Conservation (phyloP, 2,329 filamentous ascomycete genomes). For the Magnaporthales sp. region DNA sequence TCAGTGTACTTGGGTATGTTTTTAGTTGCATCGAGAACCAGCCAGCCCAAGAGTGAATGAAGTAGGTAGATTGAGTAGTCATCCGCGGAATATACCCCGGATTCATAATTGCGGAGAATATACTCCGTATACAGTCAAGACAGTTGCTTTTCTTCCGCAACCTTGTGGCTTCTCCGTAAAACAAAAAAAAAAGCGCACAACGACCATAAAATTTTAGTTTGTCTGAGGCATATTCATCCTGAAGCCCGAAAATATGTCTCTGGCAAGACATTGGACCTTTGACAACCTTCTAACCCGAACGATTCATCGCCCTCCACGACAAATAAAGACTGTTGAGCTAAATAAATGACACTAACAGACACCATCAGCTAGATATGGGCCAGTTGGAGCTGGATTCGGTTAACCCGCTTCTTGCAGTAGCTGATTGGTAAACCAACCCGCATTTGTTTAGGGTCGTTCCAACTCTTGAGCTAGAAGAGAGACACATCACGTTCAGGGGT, state of each 20-base stretch:
- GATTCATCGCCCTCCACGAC: not conserved
- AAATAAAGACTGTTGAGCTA: not conserved
- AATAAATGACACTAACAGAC: not conserved
- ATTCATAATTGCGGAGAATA: not conserved
- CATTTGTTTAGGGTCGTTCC: not conserved
- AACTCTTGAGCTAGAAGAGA: not conserved
- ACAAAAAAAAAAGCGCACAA: not conserved
- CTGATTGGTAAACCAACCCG: not conserved
- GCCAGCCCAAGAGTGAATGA: not conserved
- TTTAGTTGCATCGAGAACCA: not conserved
- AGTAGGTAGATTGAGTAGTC: not conserved
- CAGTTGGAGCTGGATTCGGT: not conserved
- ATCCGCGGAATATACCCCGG: not conserved
- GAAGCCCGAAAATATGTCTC: not conserved
- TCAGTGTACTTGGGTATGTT: not conserved
- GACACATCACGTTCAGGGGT: not conserved
- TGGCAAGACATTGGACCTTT: not conserved
- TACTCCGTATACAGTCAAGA: not conserved
- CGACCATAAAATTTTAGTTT: not conserved
- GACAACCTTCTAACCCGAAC: not conserved
- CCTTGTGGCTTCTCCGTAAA: not conserved
- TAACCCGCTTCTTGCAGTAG: not conserved
- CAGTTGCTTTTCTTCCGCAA: not conserved
- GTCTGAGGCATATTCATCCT: not conserved
- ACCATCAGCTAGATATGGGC: not conserved